These are phyloP conservation scores for Diplocarpon rosae DNA, from an alignment of 2,329 filamentous ascomycete genomes.

Conservation along the genomic window DNA sequence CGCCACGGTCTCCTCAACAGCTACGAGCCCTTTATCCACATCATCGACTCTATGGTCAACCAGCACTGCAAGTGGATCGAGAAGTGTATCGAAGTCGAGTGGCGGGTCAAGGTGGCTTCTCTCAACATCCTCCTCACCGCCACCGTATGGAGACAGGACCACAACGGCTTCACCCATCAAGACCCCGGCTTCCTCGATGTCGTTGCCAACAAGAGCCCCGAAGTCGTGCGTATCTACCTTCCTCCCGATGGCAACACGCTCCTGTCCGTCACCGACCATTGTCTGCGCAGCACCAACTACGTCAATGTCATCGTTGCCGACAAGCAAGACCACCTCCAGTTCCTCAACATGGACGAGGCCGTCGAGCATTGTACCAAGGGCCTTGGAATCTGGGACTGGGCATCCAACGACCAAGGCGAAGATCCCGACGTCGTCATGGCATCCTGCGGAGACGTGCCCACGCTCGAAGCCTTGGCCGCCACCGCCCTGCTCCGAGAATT, in stretches of 20 bases:
- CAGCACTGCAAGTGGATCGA: conserved; percentile 82
- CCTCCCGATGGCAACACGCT: conserved; percentile 72
- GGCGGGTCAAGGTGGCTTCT: conserved; percentile 62
- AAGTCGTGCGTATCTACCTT: conserved; percentile 71
- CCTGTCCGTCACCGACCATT: conserved; percentile 66
- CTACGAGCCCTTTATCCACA: conserved; percentile 74
- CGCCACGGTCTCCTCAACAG: conserved; percentile 68
- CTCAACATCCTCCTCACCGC: conserved; percentile 72
- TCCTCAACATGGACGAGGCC: conserved; percentile 61
- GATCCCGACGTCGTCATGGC: conserved; percentile 71
- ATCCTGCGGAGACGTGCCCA: conserved; percentile 63
- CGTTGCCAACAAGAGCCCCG: conserved; percentile 68
- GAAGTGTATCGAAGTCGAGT: conserved; percentile 69
- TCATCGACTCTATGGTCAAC: conserved; percentile 79
- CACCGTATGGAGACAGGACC: conserved; percentile 73
- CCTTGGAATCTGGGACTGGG: conserved; percentile 67
- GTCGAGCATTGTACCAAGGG: conserved; percentile 70
- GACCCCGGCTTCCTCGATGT: conserved; percentile 73
- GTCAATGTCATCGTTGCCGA: conserved; percentile 74
- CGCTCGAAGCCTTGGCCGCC: conserved; percentile 63
- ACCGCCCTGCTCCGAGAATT: conserved; percentile 62
- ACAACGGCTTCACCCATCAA: conserved; percentile 76
- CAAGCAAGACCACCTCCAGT: conserved; percentile 71
- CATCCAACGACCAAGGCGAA: conserved; percentile 55
- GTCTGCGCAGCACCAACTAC: conserved; percentile 62